A percentile compares a stretch with the other conserved stretches of the same genome.
Conservation (phyloP, 306 rosid genomes). For the Calophaca sinica region DNA sequence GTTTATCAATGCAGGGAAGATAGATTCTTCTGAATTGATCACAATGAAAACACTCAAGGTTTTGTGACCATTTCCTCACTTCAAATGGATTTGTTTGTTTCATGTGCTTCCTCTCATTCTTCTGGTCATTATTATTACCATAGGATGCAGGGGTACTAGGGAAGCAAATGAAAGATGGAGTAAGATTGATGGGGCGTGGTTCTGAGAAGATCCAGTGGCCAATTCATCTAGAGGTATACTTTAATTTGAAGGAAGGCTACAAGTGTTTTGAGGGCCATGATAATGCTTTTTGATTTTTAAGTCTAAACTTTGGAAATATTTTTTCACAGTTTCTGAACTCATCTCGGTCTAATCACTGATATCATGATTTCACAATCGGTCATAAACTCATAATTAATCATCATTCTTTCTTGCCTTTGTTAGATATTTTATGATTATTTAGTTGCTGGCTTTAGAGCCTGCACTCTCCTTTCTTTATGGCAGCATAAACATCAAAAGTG, state of each 20-base stretch:
- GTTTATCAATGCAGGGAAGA: slow-evolving; percentile 86
- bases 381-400: slow-evolving; percentile 25
- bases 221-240: slow-evolving; percentile 84
- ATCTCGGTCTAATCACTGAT: neutral
- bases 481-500: too few relatives aligned
- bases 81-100: slow-evolving; percentile 43
- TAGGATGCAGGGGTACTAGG: slow-evolving; percentile 93
- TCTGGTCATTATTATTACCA: slow-evolving; percentile 44
- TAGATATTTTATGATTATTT: slow-evolving; percentile 12
- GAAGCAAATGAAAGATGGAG: slow-evolving; percentile 92
- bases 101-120: slow-evolving; percentile 44
- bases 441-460: slow-evolving; percentile 23
- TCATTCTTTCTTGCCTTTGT: neutral
- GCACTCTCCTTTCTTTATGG: slow-evolving; percentile 13
- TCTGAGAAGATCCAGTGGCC: slow-evolving; percentile 93
- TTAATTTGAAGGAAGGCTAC: slow-evolving; percentile 26
- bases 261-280: slow-evolving; percentile 27
- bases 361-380: slow-evolving; percentile 15
- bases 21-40: slow-evolving; percentile 91
- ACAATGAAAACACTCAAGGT: slow-evolving; percentile 97
- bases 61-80: slow-evolving; percentile 39
- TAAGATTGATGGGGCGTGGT: slow-evolving; percentile 96
- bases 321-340: slow-evolving; percentile 5
- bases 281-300: slow-evolving; percentile 21
- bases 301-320: neutral